These are phyloP conservation scores for Hortaea sp. DNA, from an alignment of 2,329 filamentous ascomycete genomes.

Conservation along the genomic window DNA sequence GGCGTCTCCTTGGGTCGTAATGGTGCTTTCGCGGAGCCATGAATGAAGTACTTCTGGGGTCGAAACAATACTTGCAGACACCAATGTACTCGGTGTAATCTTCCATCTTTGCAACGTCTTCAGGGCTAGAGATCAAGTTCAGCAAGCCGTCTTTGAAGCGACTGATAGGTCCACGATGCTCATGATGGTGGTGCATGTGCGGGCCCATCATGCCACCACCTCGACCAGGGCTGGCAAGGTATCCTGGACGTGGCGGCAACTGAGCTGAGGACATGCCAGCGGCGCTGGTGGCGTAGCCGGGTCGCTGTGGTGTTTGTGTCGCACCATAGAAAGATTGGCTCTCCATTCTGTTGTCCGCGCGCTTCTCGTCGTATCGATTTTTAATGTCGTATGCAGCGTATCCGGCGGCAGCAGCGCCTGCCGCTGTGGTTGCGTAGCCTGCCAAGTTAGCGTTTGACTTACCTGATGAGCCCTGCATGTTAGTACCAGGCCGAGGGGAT, in stretches of 20 bases:
- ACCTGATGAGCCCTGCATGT: conserved; percentile 23
- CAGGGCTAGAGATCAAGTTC: conserved; percentile 30
- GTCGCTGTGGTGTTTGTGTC: neutral
- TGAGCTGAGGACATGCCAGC: neutral
- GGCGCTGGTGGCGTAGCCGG: neutral
- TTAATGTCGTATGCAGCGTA: conserved; percentile 29
- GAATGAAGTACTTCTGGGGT: conserved; percentile 44
- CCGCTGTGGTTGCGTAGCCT: conserved; percentile 28
- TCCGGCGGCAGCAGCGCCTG: conserved; percentile 36
- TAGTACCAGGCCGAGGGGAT: neutral
- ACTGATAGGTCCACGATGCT: conserved; percentile 46
- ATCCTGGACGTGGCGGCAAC: neutral
- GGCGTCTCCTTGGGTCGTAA: conserved; percentile 29
- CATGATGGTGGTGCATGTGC: conserved; percentile 26
- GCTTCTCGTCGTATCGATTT: conserved; percentile 28
- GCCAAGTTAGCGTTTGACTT: conserved; percentile 36
- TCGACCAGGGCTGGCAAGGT: neutral
- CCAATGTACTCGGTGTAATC: conserved; percentile 59
- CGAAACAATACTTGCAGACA: conserved; percentile 56
- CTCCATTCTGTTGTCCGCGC: conserved; percentile 13
- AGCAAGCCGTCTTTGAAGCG: conserved; percentile 50
- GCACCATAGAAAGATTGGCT: conserved; percentile 5
- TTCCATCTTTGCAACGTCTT: conserved; percentile 56
- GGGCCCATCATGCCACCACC: neutral
- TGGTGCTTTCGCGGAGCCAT: conserved; percentile 54